Base-by-base conservation (phyloP, 176 grass and related monocot species). In the Carex kokanica region DNA sequence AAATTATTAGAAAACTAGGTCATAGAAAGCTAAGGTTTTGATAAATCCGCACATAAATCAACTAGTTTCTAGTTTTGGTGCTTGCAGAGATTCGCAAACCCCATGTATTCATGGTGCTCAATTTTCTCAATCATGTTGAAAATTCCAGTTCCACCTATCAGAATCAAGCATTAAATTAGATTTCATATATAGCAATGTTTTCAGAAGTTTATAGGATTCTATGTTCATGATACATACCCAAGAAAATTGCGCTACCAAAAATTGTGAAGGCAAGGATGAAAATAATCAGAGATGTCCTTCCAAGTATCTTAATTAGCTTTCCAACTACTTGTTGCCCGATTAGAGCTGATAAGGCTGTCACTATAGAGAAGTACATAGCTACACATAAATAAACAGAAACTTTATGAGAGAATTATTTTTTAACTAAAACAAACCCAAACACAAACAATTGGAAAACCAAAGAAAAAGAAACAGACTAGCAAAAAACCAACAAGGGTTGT, bases 191-290 rank as follows among this genome's bases (percentile, higher is more conserved):
- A 16, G 27, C 4, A 53, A 75, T 14, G 32, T 56, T 59, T 60
- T 67, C 38, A 64, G 38, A 38, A 75, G 38, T 49, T 11, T 45
- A 23, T 31, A 69, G 5, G 6, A 69, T 67, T 60, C 9, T 24
- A 51, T 17, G 29, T 55, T 75, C 70, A 7, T 60, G 40, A 45
- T 64, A 10, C 64, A 74, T 87, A 93, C 91, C 94, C 4, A 93
- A 82, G 6, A 78, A 88, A 25, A 97, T 56, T 0, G 89, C 89
- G 31, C 89, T 93, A 49, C 89, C 8, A 27, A 97, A 89, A 64
- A 97, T 93, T 36, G 90, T 89, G 85, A 87, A 97, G 24, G 93
- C 73, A 36, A 97, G 15, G 23, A 91, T 91, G 85, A 97, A 97
- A 45, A 93, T 83, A 40, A 97, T 93, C 59, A 91, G 84, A 14